phyloP scores from a whole-genome alignment of 352 stramenopile species.

The Globisporangium echinulatum region DNA sequence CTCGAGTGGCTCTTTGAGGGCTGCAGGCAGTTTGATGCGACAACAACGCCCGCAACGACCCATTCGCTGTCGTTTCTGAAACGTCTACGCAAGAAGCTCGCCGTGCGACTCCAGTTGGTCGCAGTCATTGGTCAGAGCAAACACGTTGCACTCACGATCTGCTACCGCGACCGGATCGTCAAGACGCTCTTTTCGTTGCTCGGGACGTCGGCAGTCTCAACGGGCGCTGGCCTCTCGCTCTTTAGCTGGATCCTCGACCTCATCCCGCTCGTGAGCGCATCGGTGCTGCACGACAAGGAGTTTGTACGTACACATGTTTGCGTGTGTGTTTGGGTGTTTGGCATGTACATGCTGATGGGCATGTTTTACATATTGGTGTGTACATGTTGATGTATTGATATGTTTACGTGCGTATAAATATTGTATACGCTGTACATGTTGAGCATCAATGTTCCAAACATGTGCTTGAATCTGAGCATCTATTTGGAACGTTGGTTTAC shows the following conservation, averaged over 20 bases:
- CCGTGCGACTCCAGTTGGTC: slow-evolving; percentile 71
- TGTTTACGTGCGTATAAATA: too few relatives aligned
- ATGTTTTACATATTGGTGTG: too few relatives aligned
- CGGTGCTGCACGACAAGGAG: slow-evolving; percentile 66
- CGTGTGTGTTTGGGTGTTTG: neutral
- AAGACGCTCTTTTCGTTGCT: slow-evolving; percentile 78
- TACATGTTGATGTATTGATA: neutral
- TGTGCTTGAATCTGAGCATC: too few relatives aligned
- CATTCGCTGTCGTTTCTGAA: slow-evolving; percentile 28
- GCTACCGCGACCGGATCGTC: slow-evolving; percentile 78
- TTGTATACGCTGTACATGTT: too few relatives aligned
- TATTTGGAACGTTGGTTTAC: too few relatives aligned
- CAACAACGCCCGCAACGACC: neutral
- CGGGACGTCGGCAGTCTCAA: slow-evolving; percentile 54
- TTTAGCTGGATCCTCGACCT: slow-evolving; percentile 87
- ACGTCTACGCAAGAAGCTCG: slow-evolving; percentile 65
- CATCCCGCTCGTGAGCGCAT: slow-evolving; percentile 69
- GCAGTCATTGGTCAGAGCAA: slow-evolving; percentile 68
- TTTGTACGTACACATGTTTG: slow-evolving; percentile 41
- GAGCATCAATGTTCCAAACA: too few relatives aligned
- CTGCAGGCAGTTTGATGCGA: slow-evolving; percentile 41
- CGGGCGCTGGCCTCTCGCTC: slow-evolving; percentile 55
- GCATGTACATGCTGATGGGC: too few relatives aligned
- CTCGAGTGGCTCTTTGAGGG: slow-evolving; percentile 68
- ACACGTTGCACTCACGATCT: slow-evolving; percentile 72